Conservation (phyloP, 2,329 filamentous ascomycete genomes). For the Trichoderma oligosporum region DNA sequence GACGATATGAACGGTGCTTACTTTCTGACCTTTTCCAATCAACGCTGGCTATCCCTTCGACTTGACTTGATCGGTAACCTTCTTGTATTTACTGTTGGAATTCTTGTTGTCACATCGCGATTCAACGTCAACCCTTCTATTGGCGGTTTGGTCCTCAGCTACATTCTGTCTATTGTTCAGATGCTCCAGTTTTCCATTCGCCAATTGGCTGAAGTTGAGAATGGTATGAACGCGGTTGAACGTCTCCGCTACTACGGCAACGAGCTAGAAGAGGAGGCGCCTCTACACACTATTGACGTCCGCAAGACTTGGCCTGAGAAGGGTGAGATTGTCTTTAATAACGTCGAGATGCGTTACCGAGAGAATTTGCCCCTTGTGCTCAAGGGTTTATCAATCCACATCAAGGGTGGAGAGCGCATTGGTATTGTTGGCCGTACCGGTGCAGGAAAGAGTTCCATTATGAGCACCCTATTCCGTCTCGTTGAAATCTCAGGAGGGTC, state of each 20-base stretch:
- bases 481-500: constrained; percentile 60
- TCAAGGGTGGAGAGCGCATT: constrained; percentile 71
- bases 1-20: constrained; percentile 94
- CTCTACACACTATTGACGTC: constrained; percentile 71
- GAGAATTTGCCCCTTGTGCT: constrained; percentile 68
- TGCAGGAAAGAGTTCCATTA: constrained; percentile 79
- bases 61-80: constrained; percentile 80
- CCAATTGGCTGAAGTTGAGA: constrained; percentile 92
- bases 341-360: constrained; percentile 77
- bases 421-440: constrained; percentile 79
- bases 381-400: constrained; percentile 65
- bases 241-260: constrained; percentile 87
- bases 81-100: constrained; percentile 82
- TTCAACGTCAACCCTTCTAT: constrained; percentile 83
- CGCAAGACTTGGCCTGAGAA: constrained; percentile 76
- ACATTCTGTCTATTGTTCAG: constrained; percentile 88
- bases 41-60: constrained; percentile 84
- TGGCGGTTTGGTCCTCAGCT: constrained; percentile 82
- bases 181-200: constrained; percentile 95
- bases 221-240: constrained; percentile 96
- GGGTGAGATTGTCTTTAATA: constrained; percentile 73
- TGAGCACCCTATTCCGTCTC: constrained; percentile 76
- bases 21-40: constrained; percentile 91
- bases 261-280: constrained; percentile 82
- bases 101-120: constrained; percentile 86